Conservation (phyloP, 768 basidiomycete species). For the Scleroderma bovista region DNA sequence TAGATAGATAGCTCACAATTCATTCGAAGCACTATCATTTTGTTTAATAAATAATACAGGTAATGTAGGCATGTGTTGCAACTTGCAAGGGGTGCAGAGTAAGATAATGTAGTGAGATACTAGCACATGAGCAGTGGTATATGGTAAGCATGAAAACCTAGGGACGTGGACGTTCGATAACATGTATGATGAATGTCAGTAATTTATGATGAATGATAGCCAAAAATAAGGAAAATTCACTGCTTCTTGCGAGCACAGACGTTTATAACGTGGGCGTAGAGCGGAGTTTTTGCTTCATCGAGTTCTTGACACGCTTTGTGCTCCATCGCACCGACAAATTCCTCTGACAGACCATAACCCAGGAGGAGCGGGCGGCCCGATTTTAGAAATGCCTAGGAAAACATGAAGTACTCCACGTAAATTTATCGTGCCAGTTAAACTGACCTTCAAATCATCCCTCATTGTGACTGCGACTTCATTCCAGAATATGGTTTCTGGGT, state of each 20-base stretch:
- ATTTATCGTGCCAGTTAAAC: conserved; percentile 3
- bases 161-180: background rate
- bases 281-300: conserved; percentile 36
- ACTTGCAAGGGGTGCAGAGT: background rate
- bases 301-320: conserved; percentile 48
- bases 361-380: conserved; percentile 66
- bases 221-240: conserved; percentile 7
- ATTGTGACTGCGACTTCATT: conserved; percentile 41
- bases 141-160: background rate
- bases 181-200: background rate
- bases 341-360: conserved; percentile 51
- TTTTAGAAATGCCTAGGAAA: conserved; percentile 53
- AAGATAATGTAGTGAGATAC: background rate
- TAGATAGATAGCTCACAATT: too few relatives aligned
- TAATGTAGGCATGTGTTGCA: background rate
- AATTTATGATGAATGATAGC: background rate
- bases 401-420: background rate
- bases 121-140: background rate
- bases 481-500: conserved; percentile 26
- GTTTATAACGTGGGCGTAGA: conserved; percentile 53
- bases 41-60: background rate
- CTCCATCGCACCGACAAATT: conserved; percentile 50
- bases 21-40: too few relatives aligned
- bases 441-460: conserved; percentile 57
- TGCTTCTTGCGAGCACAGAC: conserved; percentile 46